Base-by-base conservation (phyloP, 768 basidiomycete genomes). In the Auriscalpium orientale region DNA sequence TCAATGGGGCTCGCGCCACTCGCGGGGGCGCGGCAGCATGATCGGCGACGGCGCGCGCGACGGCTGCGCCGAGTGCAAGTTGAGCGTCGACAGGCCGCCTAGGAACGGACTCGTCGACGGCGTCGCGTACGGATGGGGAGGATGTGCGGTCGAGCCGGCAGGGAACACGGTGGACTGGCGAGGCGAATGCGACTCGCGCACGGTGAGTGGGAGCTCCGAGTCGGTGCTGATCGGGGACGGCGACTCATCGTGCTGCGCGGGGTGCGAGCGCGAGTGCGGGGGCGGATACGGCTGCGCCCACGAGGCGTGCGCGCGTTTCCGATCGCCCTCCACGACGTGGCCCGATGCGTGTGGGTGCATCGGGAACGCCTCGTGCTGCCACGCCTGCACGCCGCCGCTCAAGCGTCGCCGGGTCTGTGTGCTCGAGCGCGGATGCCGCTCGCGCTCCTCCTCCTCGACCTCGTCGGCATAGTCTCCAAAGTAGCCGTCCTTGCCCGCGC, bases 61-160 rank as follows among this genome's bases (percentile, higher is more conserved):
- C 0, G 83, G 81, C 51, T 79, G 79, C 3, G 84, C 72, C 1
- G 84, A 85, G 64, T 89, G 86, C 46, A 91, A 79, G 63, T 89
- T 84, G 56, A 91, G 77, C 7, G 84, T 85, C 53, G 85, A 79
- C 61, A 91, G 70, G 2, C 87, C 87, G 0, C 85, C 89, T 20
- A 91, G 79, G 77, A 91, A 90, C 1, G 89, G 89, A 57, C 85
- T 87, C 1, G 87, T 84, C 18, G 83, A 85, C 1, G 89, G 89
- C 1, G 89, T 89, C 50, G 63, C 64, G 62, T 68, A 68, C 20
- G 68, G 53, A 60, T 51, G 54, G 65, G 63, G 36, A 64, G 55
- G 2, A 57, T 56, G 57, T 72, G 65, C 47, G 70, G 56, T 43
- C 68, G 62, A 20, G 70, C 68, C 51, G 28, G 15, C 12, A 5